Percentiles rank a stretch among this genome's conserved stretches.
These are phyloP conservation scores for Polychaeton citri DNA, from an alignment of 2,329 filamentous ascomycete species.

Conservation along the genomic window DNA sequence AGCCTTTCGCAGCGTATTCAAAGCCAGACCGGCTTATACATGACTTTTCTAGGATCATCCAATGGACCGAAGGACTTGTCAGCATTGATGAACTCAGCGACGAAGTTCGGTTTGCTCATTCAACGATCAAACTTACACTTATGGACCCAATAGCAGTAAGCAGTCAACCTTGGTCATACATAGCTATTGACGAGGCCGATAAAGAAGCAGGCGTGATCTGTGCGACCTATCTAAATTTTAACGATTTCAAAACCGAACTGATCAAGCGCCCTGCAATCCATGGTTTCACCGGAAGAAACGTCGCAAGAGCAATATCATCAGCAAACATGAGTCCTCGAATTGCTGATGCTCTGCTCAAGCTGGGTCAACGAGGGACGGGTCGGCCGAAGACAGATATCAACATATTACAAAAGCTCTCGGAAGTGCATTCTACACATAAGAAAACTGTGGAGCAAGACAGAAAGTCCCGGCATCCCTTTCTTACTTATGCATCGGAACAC, in stretches of 20 bases:
- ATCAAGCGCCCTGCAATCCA: neutral
- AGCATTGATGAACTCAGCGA: neutral
- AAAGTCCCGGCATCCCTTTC: neutral
- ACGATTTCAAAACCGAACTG: neutral
- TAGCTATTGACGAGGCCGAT: neutral
- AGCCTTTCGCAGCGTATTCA: neutral
- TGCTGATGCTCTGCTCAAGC: too few species aligned
- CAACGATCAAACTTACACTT: neutral
- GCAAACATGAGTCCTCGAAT: too few species aligned
- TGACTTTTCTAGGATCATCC: neutral
- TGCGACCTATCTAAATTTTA: neutral
- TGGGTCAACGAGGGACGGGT: too few species aligned
- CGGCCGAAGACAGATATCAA: too few species aligned
- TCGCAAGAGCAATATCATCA: too few species aligned
- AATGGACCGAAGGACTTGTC: neutral
- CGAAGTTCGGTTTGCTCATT: neutral
- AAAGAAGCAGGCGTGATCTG: neutral
- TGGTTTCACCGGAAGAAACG: too few species aligned
- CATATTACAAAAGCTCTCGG: too few species aligned
- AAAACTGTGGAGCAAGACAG: too few species aligned
- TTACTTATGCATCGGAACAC: neutral
- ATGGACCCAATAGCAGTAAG: neutral
- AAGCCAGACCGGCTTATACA: neutral
- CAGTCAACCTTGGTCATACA: neutral
- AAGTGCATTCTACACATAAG: too few species aligned